Evolutionary conservation across 2,329 filamentous ascomycete species (phyloP).

Genomic region (Shiraia sp.): DNA sequence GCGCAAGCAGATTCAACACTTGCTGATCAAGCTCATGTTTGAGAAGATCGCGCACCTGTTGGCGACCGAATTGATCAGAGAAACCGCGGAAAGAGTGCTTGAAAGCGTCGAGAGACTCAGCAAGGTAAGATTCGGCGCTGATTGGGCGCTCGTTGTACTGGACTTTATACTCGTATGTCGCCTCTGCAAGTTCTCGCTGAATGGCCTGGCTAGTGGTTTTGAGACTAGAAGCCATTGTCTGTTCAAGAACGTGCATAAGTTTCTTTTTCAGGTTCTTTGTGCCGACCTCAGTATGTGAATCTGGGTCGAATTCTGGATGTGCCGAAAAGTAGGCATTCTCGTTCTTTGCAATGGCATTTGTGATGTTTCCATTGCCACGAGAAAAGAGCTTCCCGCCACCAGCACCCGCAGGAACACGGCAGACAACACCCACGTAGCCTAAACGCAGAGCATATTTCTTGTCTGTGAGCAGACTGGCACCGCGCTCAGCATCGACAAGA

Average conservation of each 20-base stretch:
- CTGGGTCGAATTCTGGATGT: constrained; percentile 80
- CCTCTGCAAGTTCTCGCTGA: constrained; percentile 91
- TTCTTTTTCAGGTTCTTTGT: constrained; percentile 89
- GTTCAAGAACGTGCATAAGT: constrained; percentile 93
- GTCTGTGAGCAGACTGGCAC: constrained; percentile 77
- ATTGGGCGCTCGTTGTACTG: constrained; percentile 97
- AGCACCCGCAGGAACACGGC: constrained; percentile 70
- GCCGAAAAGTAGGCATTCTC: constrained; percentile 85
- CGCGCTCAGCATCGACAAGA: constrained; percentile 81
- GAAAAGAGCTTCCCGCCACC: constrained; percentile 74
- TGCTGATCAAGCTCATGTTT: constrained; percentile 94
- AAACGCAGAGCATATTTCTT: constrained; percentile 93
- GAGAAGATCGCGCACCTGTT: constrained; percentile 84
- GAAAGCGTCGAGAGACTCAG: constrained; percentile 92
- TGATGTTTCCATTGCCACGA: constrained; percentile 77
- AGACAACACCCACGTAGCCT: constrained; percentile 94
- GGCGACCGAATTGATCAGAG: constrained; percentile 83
- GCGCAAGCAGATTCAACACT: constrained; percentile 88
- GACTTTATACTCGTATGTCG: constrained; percentile 98
- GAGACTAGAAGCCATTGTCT: constrained; percentile 93
- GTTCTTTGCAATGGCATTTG: constrained; percentile 80
- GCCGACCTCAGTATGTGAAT: constrained; percentile 75
- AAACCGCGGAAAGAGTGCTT: constrained; percentile 98
- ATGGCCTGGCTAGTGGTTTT: constrained; percentile 91
- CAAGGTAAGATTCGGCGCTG: constrained; percentile 93